Conservation (phyloP, 2,329 filamentous ascomycete genomes). For the Xylariales sp. region DNA sequence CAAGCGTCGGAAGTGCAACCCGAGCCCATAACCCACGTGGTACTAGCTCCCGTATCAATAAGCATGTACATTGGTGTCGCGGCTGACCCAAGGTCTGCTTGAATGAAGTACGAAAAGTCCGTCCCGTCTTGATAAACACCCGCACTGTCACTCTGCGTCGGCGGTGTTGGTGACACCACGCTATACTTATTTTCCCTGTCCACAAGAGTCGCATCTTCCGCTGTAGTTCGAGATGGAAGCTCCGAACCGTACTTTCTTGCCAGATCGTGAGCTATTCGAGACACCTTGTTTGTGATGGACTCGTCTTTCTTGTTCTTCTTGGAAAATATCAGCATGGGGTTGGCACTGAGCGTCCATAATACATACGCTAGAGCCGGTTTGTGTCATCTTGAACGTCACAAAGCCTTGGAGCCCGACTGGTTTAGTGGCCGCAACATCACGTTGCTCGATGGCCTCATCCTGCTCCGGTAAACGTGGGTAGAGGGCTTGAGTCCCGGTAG, state of each 20-base stretch:
- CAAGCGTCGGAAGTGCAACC: slow-evolving; percentile 65
- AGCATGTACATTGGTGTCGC: slow-evolving; percentile 55
- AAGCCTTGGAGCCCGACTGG: slow-evolving; percentile 15
- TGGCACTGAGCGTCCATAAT: background rate
- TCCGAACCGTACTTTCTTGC: slow-evolving; percentile 34
- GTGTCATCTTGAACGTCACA: slow-evolving; percentile 38
- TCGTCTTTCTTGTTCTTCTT: slow-evolving; percentile 25
- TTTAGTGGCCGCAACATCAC: slow-evolving; percentile 7
- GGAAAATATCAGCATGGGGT: slow-evolving; percentile 13
- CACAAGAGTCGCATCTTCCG: slow-evolving; percentile 17
- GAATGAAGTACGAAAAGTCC: slow-evolving; percentile 61
- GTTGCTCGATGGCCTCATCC: slow-evolving; percentile 11
- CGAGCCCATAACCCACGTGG: slow-evolving; percentile 79
- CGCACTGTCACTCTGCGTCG: slow-evolving; percentile 42
- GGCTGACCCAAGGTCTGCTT: slow-evolving; percentile 52
- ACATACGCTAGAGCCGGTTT: slow-evolving; percentile 29
- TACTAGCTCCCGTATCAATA: slow-evolving; percentile 62
- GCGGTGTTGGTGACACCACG: slow-evolving; percentile 40
- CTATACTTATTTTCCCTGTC: slow-evolving; percentile 43
- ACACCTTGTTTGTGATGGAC: slow-evolving; percentile 30
- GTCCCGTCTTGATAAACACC: slow-evolving; percentile 61
- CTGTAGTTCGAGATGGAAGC: slow-evolving; percentile 13
- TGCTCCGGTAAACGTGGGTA: slow-evolving; percentile 36
- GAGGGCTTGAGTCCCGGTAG: slow-evolving; percentile 42
- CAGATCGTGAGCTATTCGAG: slow-evolving; percentile 33